Base-by-base conservation (phyloP, 306 rosid species). In the Lathyrus sativus region DNA sequence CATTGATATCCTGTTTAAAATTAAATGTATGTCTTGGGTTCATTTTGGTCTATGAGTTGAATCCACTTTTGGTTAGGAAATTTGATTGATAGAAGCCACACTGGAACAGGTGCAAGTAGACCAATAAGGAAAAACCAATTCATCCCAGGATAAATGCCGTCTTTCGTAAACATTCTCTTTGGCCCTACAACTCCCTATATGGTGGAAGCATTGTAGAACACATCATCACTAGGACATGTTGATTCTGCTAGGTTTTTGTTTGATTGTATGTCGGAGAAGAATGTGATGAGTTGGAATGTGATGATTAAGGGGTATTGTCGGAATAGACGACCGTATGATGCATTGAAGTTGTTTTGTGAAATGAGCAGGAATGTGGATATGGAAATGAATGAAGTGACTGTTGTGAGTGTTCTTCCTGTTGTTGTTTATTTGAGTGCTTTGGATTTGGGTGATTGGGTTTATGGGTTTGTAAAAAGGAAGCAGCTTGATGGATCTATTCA, bases 261-360 rank as follows among this genome's bases (percentile, higher is more conserved):
- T 76, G 92, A 86, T 68, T 62, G 63, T 43, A 83, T 86, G 88
- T 81, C 91, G 0, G 81, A 81, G 67, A 90, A 84, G 83, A 88
- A 88, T 31, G 49, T 81, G 56, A 68, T 77, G 70, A 82, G 84
- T 62, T 86, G 95, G 90, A 90, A 86, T 71, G 81, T 85, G 35
- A 88, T 90, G 95, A 86, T 90, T 24, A 78, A 81, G 15, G 97
- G 97, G 0, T 86, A 88, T 82, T 80, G 92, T 79, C 68, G 72
- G 54, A 86, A 83, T 67, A 83, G 62, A 31, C 73, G 74, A 5
- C 75, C 93, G 4, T 73, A 28, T 15, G 88, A 84, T 49, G 95
- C 88, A 1, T 81, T 90, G 78, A 70, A 74, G 67, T 78, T 90
- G 78, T 86, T 88, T 74, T 74, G 58, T 5, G 72, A 84, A 66